Percentiles rank a stretch among this genome's conserved stretches.
Conservation (phyloP, 352 stramenopile species). For the Hyaloperonospora brassicae region DNA sequence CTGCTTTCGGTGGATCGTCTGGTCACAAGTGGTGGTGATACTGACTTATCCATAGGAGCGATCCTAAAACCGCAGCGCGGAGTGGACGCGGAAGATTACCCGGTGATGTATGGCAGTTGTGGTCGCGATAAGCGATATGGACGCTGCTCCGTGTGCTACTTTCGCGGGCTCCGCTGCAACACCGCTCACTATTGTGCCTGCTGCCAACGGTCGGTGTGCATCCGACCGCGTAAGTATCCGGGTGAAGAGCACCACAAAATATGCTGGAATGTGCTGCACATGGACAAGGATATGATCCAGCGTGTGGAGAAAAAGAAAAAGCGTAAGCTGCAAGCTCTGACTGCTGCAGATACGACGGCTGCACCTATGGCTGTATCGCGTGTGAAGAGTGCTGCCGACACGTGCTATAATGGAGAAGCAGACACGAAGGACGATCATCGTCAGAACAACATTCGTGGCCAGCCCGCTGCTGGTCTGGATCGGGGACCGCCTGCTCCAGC, state of each 20-base stretch:
- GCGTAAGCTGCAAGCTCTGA: conserved; percentile 34
- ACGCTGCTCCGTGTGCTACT: conserved; percentile 69
- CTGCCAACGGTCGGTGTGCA: conserved; percentile 65
- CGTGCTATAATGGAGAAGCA: conserved; percentile 1
- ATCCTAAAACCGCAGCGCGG: conserved; percentile 5
- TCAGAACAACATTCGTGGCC: conserved; percentile 8
- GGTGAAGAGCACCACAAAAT: conserved; percentile 66
- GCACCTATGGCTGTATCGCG: conserved; percentile 3
- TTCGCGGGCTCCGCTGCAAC: conserved; percentile 56
- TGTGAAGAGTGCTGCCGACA: conserved; percentile 7
- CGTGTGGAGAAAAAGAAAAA: conserved; percentile 67
- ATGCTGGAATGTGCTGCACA: conserved; percentile 74
- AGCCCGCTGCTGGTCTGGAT: conserved; percentile 14
- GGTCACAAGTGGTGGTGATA: conserved; percentile 6
- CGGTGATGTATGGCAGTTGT: conserved; percentile 54
- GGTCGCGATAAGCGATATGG: conserved; percentile 63
- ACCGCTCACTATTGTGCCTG: conserved; percentile 60
- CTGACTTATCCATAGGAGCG: conserved; percentile 8
- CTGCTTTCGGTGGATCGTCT: conserved; percentile 7
- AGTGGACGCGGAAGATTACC: conserved; percentile 40
- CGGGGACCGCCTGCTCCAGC: conserved; percentile 19
- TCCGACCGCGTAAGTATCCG: conserved; percentile 56
- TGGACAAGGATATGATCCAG: conserved; percentile 68
- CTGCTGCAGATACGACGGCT: conserved; percentile 4
- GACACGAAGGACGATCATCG: conserved; percentile 7